phyloP scores from a whole-genome alignment of 306 rosid genomes.

The Gillenia trifoliata region DNA sequence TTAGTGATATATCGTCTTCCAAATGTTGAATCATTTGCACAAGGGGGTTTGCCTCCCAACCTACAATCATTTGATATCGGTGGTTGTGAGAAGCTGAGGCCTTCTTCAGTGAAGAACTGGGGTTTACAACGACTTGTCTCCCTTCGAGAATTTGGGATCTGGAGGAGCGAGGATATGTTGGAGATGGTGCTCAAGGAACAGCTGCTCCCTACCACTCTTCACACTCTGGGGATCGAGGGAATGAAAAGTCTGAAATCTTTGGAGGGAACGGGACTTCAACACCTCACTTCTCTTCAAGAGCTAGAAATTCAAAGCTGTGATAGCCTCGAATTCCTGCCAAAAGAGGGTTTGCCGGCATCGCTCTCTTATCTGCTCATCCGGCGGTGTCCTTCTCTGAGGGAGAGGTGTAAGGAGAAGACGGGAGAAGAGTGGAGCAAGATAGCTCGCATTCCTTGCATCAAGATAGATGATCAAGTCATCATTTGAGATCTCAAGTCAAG shows the following conservation, averaged over 20 bases:
- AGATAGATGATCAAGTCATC: neutral
- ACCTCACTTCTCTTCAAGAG: neutral
- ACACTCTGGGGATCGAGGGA: rapidly evolving
- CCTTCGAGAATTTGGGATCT: neutral
- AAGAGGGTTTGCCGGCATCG: neutral
- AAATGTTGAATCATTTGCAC: neutral
- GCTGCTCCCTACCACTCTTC: neutral
- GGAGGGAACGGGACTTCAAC: neutral
- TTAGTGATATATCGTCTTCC: rapidly evolving
- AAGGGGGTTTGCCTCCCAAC: neutral
- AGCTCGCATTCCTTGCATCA: neutral
- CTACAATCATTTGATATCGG: rapidly evolving
- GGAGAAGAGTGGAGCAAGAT: neutral
- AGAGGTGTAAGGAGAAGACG: neutral
- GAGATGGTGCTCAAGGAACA: neutral
- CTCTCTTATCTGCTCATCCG: rapidly evolving
- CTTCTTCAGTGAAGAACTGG: neutral
- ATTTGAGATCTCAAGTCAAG: neutral
- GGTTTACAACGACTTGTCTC: neutral
- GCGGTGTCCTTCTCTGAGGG: rapidly evolving
- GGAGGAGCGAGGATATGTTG: neutral
- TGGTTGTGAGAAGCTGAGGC: neutral
- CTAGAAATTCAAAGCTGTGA: rapidly evolving
- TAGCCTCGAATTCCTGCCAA: neutral
- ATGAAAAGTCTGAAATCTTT: neutral